Base-by-base conservation (phyloP, 1,284 basidiomycete genomes). In the Puccinia coronata region DNA sequence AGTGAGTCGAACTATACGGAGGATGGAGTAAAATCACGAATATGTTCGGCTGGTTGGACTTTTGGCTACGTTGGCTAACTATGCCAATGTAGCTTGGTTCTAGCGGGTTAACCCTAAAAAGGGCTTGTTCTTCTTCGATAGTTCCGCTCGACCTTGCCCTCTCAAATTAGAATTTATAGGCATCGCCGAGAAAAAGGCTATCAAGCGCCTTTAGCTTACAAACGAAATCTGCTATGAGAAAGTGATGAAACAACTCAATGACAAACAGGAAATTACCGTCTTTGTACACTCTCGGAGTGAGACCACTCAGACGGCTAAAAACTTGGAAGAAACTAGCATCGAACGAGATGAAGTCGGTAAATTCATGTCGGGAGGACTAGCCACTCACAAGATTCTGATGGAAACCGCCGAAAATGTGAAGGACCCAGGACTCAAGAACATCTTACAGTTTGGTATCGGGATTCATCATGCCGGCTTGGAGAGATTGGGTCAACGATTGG, bases 141-240 rank as follows among this genome's bases (percentile, higher is more conserved):
- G 94, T 0, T 91, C 94, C 0, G 95, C 93, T 86, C 91, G 97
- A 67, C 97, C 97, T 14, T 98, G 96, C 85, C 93, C 92, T 0
- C 91, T 99, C 51, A 95, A 96, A 86, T 96, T 98, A 84, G 95
- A 98, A 85, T 98, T 98, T 87, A 92, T 99, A 83, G 97, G 97
- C 82, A 92, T 99, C 83, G 98, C 96, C 0, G 97, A 99, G 88
- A 98, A 98, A 90, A 99, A 98, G 88, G 97, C 97, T 0, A 98
- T 99, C 89, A 98, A 97, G 87, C 91, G 97, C 4, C 93, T 96
- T 85, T 95, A 98, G 86, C 92, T 98, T 82, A 96, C 95, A 90
- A 99, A 99, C 88, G 96, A 99, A 86, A 96, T 99, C 57, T 97
- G 96, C 86, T 99, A 99, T 88, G 96, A 99, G 87, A 99, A 99